Base-by-base conservation (phyloP, 352 stramenopile genomes). In the Pythium rishiriense region DNA sequence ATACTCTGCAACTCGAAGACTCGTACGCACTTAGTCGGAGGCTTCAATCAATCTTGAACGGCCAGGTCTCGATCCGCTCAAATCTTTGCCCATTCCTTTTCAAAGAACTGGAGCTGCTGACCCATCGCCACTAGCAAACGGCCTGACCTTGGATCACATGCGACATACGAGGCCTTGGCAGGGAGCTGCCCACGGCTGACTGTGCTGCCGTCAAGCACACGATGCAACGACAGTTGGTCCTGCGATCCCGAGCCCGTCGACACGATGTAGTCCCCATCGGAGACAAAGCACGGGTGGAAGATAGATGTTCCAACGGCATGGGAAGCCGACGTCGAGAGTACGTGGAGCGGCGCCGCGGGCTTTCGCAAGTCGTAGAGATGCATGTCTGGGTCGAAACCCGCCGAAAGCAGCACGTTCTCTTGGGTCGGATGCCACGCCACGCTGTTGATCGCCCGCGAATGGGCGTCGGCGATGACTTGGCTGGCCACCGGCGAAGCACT, bases 231-330 rank as follows among this genome's bases (percentile, higher is more conserved):
- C 0, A 83, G 24, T 78, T 61, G 41, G 35, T 63, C 56, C 26
- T 63, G 56, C 11, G 58, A 51, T 21, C 31, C 33, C 0, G 35
- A 25, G 7, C 58, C 58, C 33, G 58, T 65, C 12, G 58, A 65
- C 7, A 58, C 48, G 11, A 65, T n/a, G 37, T 45, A 57, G 0
- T 51, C 47, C 3, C 58, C 58, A 35, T 50, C 9, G 3, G 22
- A 42, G 0, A 87, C 62, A 37, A 87, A 87, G 26, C 79, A 61
- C 14, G 78, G 78, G 49, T 85, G 76, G 41, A 82, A 87, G 29
- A 87, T 87, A 11, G 64, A 58, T 33, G 69, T 25, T 14, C 35
- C 28, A 46, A n/a, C n/a, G 25, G 52, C 62, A 22, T 63, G 42
- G n/a, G 69, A 54, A 3, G 49, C 45, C 11, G 70, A 39, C 4